Conservation (phyloP, 2,329 filamentous ascomycete genomes). For the Aspergillus chevalieri region DNA sequence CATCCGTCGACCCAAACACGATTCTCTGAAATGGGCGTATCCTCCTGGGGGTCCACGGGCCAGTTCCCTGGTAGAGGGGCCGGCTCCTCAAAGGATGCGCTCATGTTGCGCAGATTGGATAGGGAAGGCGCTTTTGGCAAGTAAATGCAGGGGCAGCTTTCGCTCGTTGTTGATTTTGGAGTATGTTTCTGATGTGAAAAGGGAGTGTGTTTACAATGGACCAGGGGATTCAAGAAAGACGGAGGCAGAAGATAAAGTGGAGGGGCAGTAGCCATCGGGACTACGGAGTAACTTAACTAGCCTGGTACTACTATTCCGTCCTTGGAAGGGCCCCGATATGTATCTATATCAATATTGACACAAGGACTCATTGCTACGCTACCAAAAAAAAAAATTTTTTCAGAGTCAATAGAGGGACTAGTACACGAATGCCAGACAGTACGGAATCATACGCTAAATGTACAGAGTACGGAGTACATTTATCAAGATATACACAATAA, state of each 20-base stretch:
- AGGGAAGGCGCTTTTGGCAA: not conserved
- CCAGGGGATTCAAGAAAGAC: not conserved
- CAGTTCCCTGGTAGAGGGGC: conserved; percentile 53
- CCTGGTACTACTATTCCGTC: too few relatives aligned
- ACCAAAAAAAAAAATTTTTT: too few relatives aligned
- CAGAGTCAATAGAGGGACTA: too few relatives aligned
- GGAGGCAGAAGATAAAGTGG: too few relatives aligned
- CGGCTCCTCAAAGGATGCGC: conserved; percentile 20
- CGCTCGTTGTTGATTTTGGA: not conserved
- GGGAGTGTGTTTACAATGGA: not conserved
- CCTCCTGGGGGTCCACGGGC: conserved; percentile 60
- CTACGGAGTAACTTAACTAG: too few relatives aligned
- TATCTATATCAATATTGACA: too few relatives aligned
- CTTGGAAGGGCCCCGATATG: too few relatives aligned
- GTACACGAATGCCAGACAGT: too few relatives aligned
- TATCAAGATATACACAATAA: not conserved
- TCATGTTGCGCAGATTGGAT: conserved; percentile 6
- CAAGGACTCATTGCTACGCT: too few relatives aligned
- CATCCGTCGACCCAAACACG: conserved; percentile 98
- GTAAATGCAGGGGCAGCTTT: not conserved
- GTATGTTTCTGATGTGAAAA: not conserved
- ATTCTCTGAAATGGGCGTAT: conserved; percentile 54
- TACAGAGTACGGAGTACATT: not conserved
- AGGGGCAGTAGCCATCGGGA: too few relatives aligned
- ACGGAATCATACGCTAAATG: too few relatives aligned